These are phyloP conservation scores for Anaeromyces robustus DNA, from an alignment of 192 early-diverging fungal species.

Conservation along the genomic window DNA sequence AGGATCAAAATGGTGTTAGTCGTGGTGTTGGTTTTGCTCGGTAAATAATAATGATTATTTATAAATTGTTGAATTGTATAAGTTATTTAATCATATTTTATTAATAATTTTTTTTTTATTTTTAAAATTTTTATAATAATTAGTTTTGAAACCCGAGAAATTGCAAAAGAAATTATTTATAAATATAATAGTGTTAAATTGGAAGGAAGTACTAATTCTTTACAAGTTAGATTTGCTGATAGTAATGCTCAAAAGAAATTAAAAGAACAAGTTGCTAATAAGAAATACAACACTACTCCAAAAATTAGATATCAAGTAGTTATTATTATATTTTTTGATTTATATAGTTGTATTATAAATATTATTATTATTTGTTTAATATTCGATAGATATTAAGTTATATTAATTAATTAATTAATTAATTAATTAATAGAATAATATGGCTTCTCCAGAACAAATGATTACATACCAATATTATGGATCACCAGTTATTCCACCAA, in stretches of 20 bases:
- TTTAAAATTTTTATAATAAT: neutral
- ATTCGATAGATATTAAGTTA: too few species aligned
- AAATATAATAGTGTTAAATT: constrained; percentile 45
- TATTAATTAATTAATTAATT: too few species aligned
- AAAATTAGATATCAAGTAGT: neutral
- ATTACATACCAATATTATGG: neutral
- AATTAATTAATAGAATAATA: neutral
- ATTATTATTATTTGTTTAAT: too few species aligned
- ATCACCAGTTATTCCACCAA: neutral
- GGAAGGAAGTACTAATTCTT: constrained; percentile 35
- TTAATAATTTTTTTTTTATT: too few species aligned
- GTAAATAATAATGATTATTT: constrained; percentile 2
- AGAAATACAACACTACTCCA: neutral
- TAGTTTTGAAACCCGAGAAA: constrained; percentile 47
- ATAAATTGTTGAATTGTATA: too few species aligned
- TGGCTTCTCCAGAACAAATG: neutral
- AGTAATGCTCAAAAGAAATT: constrained; percentile 61
- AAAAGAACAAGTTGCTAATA: constrained; percentile 22
- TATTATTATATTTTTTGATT: neutral
- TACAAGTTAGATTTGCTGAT: constrained; percentile 68
- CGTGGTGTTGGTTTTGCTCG: constrained; percentile 72
- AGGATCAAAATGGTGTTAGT: constrained; percentile 46
- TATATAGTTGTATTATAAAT: too few species aligned
- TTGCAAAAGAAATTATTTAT: constrained; percentile 49
- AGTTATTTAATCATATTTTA: too few species aligned